Percentiles rank a stretch among this genome's conserved stretches.
Conservation (phyloP, 2,329 filamentous ascomycete genomes). For the Diaporthe ilicicola region DNA sequence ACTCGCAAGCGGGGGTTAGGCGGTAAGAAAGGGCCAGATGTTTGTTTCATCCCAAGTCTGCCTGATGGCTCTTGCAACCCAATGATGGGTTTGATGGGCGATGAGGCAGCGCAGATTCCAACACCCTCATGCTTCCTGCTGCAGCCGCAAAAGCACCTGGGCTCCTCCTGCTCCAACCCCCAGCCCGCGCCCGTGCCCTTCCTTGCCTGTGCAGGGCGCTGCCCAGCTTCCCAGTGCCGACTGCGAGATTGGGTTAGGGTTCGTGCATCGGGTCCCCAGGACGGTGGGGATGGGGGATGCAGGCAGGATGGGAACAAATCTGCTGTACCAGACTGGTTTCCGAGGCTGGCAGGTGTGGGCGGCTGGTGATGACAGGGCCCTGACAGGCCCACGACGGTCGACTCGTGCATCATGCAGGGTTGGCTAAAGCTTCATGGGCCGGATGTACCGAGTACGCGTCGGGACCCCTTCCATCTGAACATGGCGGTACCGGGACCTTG, state of each 20-base stretch:
- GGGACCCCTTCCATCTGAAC: conserved; percentile 21
- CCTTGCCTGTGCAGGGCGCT: background rate
- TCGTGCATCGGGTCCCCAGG: background rate
- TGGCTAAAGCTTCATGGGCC: conserved; percentile 25
- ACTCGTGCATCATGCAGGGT: conserved; percentile 34
- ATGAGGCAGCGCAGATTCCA: conserved; percentile 25
- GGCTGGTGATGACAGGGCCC: conserved; percentile 33
- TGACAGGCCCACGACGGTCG: conserved; percentile 31
- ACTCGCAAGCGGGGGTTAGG: conserved; percentile 20
- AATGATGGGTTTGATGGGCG: conserved; percentile 25
- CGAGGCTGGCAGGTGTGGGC: conserved; percentile 26
- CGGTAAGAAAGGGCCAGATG: conserved; percentile 24
- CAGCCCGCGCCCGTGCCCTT: background rate
- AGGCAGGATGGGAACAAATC: conserved; percentile 17
- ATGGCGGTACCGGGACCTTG: conserved; percentile 24
- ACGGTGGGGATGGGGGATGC: background rate
- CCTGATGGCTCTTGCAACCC: conserved; percentile 29
- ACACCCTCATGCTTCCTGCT: conserved; percentile 1
- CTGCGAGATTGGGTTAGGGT: conserved; percentile 33
- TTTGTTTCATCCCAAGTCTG: conserved; percentile 35
- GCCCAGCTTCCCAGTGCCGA: conserved; percentile 2
- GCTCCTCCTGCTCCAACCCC: background rate
- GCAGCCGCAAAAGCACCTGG: background rate
- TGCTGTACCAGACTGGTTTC: conserved; percentile 23
- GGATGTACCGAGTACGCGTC: conserved; percentile 28